These are phyloP conservation scores for Hyaloscypha variabilis DNA, from an alignment of 495 filamentous ascomycete species.

Conservation along the genomic window DNA sequence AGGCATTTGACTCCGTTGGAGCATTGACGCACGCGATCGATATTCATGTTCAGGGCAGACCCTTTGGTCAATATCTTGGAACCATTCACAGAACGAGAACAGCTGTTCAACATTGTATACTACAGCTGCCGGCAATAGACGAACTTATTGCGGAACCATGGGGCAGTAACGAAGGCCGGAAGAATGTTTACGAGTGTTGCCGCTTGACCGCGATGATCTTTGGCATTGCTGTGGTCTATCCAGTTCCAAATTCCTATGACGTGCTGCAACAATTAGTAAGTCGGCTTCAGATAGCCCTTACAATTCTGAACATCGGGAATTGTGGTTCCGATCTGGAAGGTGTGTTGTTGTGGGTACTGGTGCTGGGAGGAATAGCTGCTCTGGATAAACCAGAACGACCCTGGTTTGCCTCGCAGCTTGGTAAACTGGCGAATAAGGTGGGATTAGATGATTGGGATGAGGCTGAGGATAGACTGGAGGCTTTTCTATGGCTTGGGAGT, in stretches of 20 bases:
- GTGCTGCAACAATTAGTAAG: too few relatives aligned
- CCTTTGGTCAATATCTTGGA: neutral
- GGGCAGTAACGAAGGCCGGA: neutral
- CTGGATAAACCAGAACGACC: slow-evolving; percentile 10
- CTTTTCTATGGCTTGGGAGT: slow-evolving; percentile 20
- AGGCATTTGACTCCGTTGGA: slow-evolving; percentile 1
- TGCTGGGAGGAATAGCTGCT: slow-evolving; percentile 16
- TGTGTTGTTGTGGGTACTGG: slow-evolving; percentile 12
- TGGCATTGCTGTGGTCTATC: too few relatives aligned
- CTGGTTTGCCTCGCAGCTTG: slow-evolving; percentile 13
- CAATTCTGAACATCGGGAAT: neutral
- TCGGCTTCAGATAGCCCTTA: neutral
- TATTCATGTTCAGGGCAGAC: neutral
- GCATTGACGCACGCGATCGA: slow-evolving; percentile 13
- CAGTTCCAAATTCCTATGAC: too few relatives aligned
- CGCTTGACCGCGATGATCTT: too few relatives aligned
- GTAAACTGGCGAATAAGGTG: neutral
- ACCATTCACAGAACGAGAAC: slow-evolving; percentile 1
- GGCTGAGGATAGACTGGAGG: slow-evolving; percentile 1
- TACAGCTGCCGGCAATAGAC: neutral
- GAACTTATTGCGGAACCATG: neutral
- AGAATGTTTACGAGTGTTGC: slow-evolving; percentile 7
- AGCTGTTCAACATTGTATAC: slow-evolving; percentile 8
- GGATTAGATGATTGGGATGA: neutral
- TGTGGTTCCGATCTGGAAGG: neutral